Base-by-base conservation (phyloP, 148 eudicot genomes). In the Vaccinium vitisidaea region DNA sequence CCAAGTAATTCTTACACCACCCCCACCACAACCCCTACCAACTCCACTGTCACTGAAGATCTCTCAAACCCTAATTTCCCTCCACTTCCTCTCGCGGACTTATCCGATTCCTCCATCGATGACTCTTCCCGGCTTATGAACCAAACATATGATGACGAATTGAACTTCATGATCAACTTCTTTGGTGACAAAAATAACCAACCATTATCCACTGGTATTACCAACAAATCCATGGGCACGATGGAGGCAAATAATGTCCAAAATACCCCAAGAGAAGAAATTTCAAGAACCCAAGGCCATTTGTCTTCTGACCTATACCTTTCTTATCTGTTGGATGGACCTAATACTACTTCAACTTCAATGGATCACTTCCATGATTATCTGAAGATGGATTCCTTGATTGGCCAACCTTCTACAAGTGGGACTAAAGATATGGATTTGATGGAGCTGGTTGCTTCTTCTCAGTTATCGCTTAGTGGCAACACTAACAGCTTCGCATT, bases 371-470 rank as follows among this genome's bases (percentile, higher is more conserved):
- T 53, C 30, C 71, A 75, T 71, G 75, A 78, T 25, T 76, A 61
- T 82, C 30, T 79, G 63, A 76, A 39, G 32, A 75, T 82, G 88
- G 85, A 56, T n/a, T n/a, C 46, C 18, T 2, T 18, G 12, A 58
- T 48, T 84, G 21, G 73, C 70, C 39, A 30, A 21, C 75, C 80
- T 59, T 46, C 50, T 56, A 14, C 81, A 48, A 25, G 78, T 27
- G 81, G 74, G 4, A 88, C 80, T 58, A 89, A 83, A 82, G 96
- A 93, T 48, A 87, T 91, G 93, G 96, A 92, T 83, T 85, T 93
- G 84, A 80, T 87, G 58, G 94, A 93, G 90, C 88, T 93, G 92
- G 77, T 90, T 77, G 85, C 86, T 6, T 79, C 90, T 77, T 84
- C 89, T 81, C 84, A 79, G 32, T 79, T 74, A 73, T 83, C 88